Evolutionary conservation across 2,329 filamentous ascomycete species (phyloP), one percentile per base, ranked within the genome.

Genomic region (Ceratocystis diversiconidia): DNA sequence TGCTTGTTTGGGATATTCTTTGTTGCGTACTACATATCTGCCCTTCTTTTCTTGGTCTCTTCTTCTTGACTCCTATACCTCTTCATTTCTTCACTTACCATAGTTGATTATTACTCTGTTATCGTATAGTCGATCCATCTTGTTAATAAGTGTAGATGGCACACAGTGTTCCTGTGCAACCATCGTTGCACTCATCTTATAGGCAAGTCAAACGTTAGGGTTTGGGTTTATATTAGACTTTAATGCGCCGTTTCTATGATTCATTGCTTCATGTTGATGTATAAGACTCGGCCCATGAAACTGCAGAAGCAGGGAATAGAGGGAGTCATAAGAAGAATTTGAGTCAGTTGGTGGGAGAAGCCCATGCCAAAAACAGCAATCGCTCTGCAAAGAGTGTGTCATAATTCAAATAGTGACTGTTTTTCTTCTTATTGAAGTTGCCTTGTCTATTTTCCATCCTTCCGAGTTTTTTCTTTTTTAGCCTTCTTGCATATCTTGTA

Each of bases 1-100:
- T 66, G 48, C 48, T 10, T 32, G 44, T 57, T 65, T 60, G 44
- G 19, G 32, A 17, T 48, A 52, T 43, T 65, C 19, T 52, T 62
- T 22, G 36, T 25, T 62, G 43, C 30, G 60, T 25, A 44, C 44
- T 62, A 25, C 60, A 25, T 46, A 17, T 62, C n/a, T 44, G 12
- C 15, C 17, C 7, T 41, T 62, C 36, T 41, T 28, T 46, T 43
- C 36, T 62, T 62, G 12, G 36, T 32, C 25, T 61, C 41, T 36
- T 61, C 41, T 41, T 61, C 28, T 61, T 43, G 15, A 46, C 19
- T 44, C 28, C 57, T 52, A 52, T 59, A 36, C 55, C 55, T 59
- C 55, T 59, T 57, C 52, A 15, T 59, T 59, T 59, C n/a, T 36
- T 55, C 12, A 5, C 28, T 10, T 52, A 52, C 25, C 12, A 28